A percentile compares a stretch with the other conserved stretches of the same genome.
These are phyloP conservation scores for Tremella yokohamensis DNA, from an alignment of 768 basidiomycete genomes.

Conservation along the genomic window DNA sequence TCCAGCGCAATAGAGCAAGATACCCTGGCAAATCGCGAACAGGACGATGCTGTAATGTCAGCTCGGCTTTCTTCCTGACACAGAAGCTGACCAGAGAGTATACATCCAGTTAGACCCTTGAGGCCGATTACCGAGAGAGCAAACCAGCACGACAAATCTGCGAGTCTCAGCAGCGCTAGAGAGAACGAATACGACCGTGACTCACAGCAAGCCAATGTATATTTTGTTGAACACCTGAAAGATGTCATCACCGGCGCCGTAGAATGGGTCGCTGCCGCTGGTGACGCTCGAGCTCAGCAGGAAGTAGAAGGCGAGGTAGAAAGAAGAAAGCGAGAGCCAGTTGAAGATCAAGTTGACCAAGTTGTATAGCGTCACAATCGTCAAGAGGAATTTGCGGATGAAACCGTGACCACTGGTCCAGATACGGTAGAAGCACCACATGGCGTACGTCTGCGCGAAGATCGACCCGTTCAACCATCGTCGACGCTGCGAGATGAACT, in stretches of 20 bases:
- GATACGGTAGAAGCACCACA: constrained; percentile 44
- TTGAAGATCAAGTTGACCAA: constrained; percentile 46
- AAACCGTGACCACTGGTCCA: constrained; percentile 47
- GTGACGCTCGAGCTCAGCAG: constrained; percentile 75
- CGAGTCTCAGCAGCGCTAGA: constrained; percentile 8
- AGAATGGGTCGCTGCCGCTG: constrained; percentile 65
- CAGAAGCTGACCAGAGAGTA: constrained; percentile 56
- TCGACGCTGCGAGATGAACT: constrained; percentile 50
- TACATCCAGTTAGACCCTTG: constrained; percentile 83
- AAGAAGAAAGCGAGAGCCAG: constrained; percentile 43
- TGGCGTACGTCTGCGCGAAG: constrained; percentile 43
- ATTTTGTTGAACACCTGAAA: constrained; percentile 75
- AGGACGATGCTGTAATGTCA: constrained; percentile 32
- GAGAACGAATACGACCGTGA: constrained; percentile 53
- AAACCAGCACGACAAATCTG: constrained; percentile 39
- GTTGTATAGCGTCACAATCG: constrained; percentile 42
- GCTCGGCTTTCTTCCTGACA: constrained; percentile 47
- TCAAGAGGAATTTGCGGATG: constrained; percentile 43
- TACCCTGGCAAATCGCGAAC: constrained; percentile 50
- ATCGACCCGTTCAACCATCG: constrained; percentile 52
- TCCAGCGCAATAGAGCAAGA: constrained; percentile 84
- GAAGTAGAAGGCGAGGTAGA: constrained; percentile 62
- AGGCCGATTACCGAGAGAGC: constrained; percentile 83
- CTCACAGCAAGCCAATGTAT: constrained; percentile 79
- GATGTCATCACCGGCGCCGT: constrained; percentile 66